Percentiles rank a stretch among this genome's conserved stretches.
phyloP scores from a whole-genome alignment of 768 basidiomycete genomes.

The Mycena vitilis region DNA sequence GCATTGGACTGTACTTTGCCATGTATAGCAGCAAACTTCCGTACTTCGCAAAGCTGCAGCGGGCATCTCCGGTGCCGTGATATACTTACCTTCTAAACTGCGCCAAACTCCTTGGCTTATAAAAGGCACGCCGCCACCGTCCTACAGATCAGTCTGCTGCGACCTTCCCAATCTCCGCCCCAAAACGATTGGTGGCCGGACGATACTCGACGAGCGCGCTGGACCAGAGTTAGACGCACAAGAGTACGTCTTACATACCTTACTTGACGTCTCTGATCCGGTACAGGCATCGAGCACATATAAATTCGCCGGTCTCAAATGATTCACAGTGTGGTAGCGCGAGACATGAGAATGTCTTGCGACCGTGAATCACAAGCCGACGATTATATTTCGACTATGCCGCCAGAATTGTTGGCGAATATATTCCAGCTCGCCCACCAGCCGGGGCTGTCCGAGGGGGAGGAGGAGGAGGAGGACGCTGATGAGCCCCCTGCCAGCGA shows the following conservation, averaged over 20 bases:
- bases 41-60: constrained; percentile 5
- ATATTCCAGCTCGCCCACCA: constrained; percentile 22
- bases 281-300: too few relatives aligned
- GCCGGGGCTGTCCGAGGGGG: background rate
- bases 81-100: constrained; percentile 24
- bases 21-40: constrained; percentile 19
- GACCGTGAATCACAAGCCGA: background rate
- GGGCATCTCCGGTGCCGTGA: constrained; percentile 21
- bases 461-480: constrained; percentile 10
- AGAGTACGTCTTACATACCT: background rate
- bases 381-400: constrained; percentile 26
- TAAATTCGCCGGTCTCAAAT: background rate
- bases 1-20: constrained; percentile 4
- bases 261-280: constrained; percentile 8
- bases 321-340: background rate
- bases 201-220: background rate
- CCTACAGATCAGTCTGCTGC: background rate
- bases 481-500: background rate
- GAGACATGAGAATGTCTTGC: background rate
- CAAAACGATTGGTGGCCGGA: background rate
- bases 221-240: too few relatives aligned
- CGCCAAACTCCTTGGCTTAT: constrained; percentile 26
- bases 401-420: constrained; percentile 21
- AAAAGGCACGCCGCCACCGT: background rate
- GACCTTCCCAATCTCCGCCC: constrained; percentile 3